Percentiles rank a stretch among this genome's conserved stretches.
Evolutionary conservation across 139 green algal genomes (phyloP).

Genomic region (Auxenochlorella pyrenoidosa): DNA sequence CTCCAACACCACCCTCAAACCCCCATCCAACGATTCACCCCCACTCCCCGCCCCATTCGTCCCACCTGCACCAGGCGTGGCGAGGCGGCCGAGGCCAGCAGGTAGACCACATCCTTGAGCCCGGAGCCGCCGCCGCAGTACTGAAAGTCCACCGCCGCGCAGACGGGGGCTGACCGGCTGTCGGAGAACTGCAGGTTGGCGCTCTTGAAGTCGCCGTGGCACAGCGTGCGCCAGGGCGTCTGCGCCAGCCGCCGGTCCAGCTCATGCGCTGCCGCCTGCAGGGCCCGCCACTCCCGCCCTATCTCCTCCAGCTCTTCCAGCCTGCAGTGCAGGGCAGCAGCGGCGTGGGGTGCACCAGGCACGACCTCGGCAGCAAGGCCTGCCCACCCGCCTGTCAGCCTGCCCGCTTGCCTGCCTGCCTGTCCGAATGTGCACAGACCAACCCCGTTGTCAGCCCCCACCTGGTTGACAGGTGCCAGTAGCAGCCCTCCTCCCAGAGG

Average conservation of each 20-base stretch:
- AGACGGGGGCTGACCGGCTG: neutral
- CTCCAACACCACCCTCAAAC: no score
- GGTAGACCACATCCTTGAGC: constrained; percentile 66
- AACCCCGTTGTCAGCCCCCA: neutral
- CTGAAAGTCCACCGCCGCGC: constrained; percentile 53
- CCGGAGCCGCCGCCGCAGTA: constrained; percentile 61
- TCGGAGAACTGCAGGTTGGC: neutral
- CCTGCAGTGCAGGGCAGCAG: constrained; percentile 11
- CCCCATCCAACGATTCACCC: no score
- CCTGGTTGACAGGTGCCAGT: constrained; percentile 65
- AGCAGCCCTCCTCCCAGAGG: constrained; percentile 41
- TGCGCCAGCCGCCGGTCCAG: constrained; percentile 39
- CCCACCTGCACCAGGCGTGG: constrained; percentile 31
- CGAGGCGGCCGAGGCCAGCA: constrained; percentile 59
- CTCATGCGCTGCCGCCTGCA: constrained; percentile 43
- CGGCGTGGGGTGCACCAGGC: neutral
- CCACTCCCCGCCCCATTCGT: neutral
- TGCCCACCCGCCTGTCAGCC: no score
- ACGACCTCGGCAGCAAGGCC: neutral
- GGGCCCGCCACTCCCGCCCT: constrained; percentile 40
- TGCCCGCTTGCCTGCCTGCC: neutral
- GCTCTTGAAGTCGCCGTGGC: constrained; percentile 18
- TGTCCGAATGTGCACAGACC: no score
- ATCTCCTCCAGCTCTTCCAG: constrained; percentile 56
- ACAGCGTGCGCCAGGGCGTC: constrained; percentile 24